Base-by-base conservation (phyloP, 2,329 filamentous ascomycete species). In the Chaetothyriales sp. region DNA sequence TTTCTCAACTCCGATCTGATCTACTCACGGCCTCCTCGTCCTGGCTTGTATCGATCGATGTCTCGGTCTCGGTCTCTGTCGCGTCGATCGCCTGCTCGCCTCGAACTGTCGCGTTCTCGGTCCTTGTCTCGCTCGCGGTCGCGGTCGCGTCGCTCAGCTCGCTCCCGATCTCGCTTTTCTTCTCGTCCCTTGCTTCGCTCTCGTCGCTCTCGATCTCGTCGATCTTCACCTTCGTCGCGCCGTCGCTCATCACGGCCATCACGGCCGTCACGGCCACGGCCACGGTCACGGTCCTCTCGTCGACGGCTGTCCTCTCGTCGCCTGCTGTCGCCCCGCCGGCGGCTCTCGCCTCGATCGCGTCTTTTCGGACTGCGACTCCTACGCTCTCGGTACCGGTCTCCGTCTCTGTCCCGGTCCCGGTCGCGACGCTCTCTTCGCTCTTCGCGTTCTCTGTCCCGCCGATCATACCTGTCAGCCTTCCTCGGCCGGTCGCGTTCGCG, bases 41-140 rank as follows among this genome's bases (percentile, higher is more conserved):
- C 54, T 18, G 59, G 56, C 18, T 56, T 48, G 51, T 61, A 61
- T 19, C 59, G 59, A 50, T 61, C 59, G 48, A 57, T 59, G 28
- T 58, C 52, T 22, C 52, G 47, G 8, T 51, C 22, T 19, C 54
- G 51, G 47, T 54, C 50, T 18, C 52, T 44, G 43, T 59, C 53
- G 4, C 52, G 48, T 18, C 50, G 48, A 29, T 54, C 54, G 20
- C 44, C 51, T 20, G 22, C 18, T 44, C 50, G 40, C 47, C 51
- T 22, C 51, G 51, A 43, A 19, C 54, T 51, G 29, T 52, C 28
- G 18, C 54, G 51, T 2, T 54, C 48, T 8, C 55, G 46, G 13
- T 54, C 54, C 15, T 51, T 51, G 10, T 51, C 49, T 6, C 55
- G 22, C 10, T 52, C 50, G 15, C 53, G 44, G 20, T 51, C 53